phyloP scores from a whole-genome alignment of 2,329 filamentous ascomycete genomes.

The Cladosporium sp. region DNA sequence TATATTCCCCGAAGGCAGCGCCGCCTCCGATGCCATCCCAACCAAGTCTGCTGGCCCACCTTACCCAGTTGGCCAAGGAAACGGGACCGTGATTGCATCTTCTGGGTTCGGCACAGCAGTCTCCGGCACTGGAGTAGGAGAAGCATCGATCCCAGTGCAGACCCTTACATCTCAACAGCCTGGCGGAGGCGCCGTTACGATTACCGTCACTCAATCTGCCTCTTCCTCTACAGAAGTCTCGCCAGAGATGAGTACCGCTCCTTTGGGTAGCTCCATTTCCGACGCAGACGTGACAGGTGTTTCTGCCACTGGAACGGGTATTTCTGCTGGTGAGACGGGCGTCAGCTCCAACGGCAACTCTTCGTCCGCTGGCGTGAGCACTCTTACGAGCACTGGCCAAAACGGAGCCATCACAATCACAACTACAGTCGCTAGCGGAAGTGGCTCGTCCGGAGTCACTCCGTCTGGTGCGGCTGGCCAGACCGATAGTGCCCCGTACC shows the following conservation, averaged over 20 bases:
- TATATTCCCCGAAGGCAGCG: not conserved
- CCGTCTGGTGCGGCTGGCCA: not conserved
- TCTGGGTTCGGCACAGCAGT: constrained; percentile 3
- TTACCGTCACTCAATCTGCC: not conserved
- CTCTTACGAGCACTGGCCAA: not conserved
- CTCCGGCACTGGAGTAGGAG: not conserved
- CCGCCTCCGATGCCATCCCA: not conserved
- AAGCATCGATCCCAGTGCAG: not conserved
- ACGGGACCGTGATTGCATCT: constrained; percentile 1
- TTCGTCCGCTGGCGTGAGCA: not conserved
- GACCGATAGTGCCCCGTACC: not conserved
- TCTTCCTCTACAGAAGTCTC: not conserved
- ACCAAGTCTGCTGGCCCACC: not conserved
- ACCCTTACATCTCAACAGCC: not conserved
- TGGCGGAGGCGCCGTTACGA: not conserved
- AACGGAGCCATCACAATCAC: not conserved
- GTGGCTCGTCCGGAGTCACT: too few relatives aligned
- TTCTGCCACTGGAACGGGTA: not conserved
- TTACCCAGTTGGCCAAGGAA: constrained; percentile 3
- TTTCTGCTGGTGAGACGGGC: not conserved
- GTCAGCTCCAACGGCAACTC: not conserved
- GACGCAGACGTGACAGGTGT: not conserved
- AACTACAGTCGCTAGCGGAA: too few relatives aligned
- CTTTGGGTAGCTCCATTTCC: not conserved
- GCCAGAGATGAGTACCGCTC: not conserved